Conservation (phyloP, 139 green algal genomes). For the Pleodorina starrii region DNA sequence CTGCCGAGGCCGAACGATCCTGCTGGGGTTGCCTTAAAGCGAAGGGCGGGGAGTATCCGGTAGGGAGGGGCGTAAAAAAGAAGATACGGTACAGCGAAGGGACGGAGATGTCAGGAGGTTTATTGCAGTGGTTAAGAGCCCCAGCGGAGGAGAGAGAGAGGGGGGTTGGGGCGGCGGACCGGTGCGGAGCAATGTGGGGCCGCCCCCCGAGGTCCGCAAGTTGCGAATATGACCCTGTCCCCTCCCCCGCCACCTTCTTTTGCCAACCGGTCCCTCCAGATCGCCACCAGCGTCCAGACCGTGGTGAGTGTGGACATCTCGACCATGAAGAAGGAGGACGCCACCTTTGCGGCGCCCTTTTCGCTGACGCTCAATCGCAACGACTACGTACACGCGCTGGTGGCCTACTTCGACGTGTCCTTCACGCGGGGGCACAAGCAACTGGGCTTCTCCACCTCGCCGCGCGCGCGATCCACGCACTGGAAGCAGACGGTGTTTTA, state of each 20-base stretch:
- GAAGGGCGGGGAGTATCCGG: no score
- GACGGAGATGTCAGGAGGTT: no score
- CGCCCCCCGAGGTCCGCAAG: no score
- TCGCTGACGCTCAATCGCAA: constrained; percentile 76
- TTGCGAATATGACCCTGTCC: no score
- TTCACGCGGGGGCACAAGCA: constrained; percentile 91
- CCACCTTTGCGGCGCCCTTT: constrained; percentile 81
- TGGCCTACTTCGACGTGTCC: constrained; percentile 90
- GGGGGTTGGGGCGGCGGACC: no score
- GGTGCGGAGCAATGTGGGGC: no score
- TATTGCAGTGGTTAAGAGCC: no score
- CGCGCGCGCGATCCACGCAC: constrained; percentile 69
- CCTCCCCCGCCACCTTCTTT: background rate
- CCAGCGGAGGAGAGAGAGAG: no score
- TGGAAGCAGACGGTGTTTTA: constrained; percentile 98
- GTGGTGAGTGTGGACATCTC: constrained; percentile 76
- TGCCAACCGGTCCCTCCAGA: background rate
- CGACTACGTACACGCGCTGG: constrained; percentile 94
- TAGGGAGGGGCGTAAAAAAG: no score
- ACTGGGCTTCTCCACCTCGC: constrained; percentile 74
- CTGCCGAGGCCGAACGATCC: no score
- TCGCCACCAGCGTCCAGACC: constrained; percentile 39
- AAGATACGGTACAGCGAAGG: no score
- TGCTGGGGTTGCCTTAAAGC: no score
- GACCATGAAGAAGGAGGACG: constrained; percentile 84